Evolutionary conservation across 306 rosid genomes (phyloP).

Genomic region (Comarum palustre): DNA sequence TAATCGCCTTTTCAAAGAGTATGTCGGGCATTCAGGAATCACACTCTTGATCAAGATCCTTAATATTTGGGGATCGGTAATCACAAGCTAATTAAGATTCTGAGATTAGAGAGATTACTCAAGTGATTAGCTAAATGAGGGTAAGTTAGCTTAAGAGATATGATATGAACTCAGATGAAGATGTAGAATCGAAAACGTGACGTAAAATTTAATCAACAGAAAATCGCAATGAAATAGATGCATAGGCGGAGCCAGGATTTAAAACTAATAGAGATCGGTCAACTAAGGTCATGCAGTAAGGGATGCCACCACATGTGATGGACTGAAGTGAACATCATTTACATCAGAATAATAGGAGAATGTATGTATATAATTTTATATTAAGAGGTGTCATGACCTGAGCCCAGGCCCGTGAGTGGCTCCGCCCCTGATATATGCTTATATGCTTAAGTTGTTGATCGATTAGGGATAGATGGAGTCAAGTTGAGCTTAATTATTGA

Average conservation of each 20-base stretch:
- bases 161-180: neutral
- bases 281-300: too few relatives aligned
- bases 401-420: too few relatives aligned
- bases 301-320: too few relatives aligned
- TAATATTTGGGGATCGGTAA: neutral
- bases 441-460: neutral
- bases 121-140: neutral
- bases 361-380: too few relatives aligned
- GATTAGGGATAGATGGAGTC: neutral
- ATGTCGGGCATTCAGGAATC: constrained; percentile 35
- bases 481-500: neutral
- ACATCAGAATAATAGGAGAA: too few relatives aligned
- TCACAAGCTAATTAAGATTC: neutral
- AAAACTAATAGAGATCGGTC: too few relatives aligned
- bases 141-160: neutral
- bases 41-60: neutral
- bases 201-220: neutral
- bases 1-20: constrained; percentile 26
- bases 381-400: too few relatives aligned
- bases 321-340: too few relatives aligned
- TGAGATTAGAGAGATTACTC: neutral
- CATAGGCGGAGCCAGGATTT: too few relatives aligned
- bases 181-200: neutral
- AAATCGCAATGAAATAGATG: neutral
- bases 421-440: too few relatives aligned